phyloP scores from a whole-genome alignment of 2,329 filamentous ascomycete genomes.

The Didymella lethalis region DNA sequence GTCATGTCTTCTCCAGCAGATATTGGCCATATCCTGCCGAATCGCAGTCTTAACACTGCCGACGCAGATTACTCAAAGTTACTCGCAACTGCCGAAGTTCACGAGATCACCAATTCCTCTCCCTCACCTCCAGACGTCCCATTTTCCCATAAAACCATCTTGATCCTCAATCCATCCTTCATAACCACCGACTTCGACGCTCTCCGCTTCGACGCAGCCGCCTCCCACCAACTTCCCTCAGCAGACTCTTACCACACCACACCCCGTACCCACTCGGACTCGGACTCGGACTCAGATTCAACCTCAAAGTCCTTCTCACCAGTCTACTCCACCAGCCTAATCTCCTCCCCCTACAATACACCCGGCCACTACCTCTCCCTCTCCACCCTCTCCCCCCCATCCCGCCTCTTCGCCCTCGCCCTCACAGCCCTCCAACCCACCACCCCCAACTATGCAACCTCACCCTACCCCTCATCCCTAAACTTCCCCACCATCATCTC shows the following conservation, averaged over 20 bases:
- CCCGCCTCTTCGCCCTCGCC: constrained; percentile 74
- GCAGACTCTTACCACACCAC: not conserved
- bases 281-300: not conserved
- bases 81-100: not conserved
- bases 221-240: constrained; percentile 35
- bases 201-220: constrained; percentile 47
- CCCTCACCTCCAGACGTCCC: not conserved
- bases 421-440: constrained; percentile 69
- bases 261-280: not conserved
- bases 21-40: not conserved
- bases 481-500: constrained; percentile 75
- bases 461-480: constrained; percentile 75
- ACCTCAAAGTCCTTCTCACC: not conserved
- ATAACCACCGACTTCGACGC: constrained; percentile 45
- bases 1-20: constrained; percentile 7
- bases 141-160: not conserved
- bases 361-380: constrained; percentile 77
- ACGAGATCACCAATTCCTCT: not conserved
- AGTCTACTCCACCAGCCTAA: constrained; percentile 55
- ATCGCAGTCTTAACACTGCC: not conserved
- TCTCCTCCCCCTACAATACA: constrained; percentile 79
- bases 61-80: not conserved
- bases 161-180: constrained; percentile 33
- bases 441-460: constrained; percentile 77
- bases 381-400: constrained; percentile 68